Base-by-base conservation (phyloP, 2,329 filamentous ascomycete species). In the Aspergillus sojae region DNA sequence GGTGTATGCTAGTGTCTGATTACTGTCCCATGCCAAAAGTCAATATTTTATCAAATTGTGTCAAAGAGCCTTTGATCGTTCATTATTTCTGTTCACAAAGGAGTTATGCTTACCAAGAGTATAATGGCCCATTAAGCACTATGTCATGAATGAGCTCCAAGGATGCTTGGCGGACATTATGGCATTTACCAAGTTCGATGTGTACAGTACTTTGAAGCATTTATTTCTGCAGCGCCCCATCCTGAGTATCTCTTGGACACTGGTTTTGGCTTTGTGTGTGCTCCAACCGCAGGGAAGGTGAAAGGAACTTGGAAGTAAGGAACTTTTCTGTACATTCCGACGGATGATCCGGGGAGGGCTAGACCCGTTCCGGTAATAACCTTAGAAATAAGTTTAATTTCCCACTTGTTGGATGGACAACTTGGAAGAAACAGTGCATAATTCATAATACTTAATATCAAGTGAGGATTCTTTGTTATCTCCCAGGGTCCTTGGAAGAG, bases 1-100 rank as follows among this genome's bases (percentile, higher is more conserved):
- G 48, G 19, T 52, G 48, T 52, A 52, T 28, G 48, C n/a, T 52
- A 52, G 28, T 52, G 48, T 52, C 28, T 32, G 28, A 52, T 52
- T 52, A 52, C 3, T 41, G 19, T n/a, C 21, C 26, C 14, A 30
- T 30, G 26, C 46, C 16, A 50, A 50, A 50, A 50, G 26, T 26
- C 46, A 50, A 50, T 30, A 30, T 48, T 2, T 14, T 48, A 48
- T 26, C 12, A 14, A 19, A 1, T 19, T 4, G 39, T 41, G 16
- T 10, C 39, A 7, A n/a, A n/a, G 2, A 19, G 9, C 9, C 19
- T n/a, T 41, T 41, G 19, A 9, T 19, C 19, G 39, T 41, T 41
- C 16, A 10, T 9, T 19, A 14, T n/a, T 9, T 16, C 34, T 28
- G 26, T 28, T 5, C 34, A 6, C 34, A 36, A 16, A 36, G 34